A percentile compares a stretch with the other conserved stretches of the same genome.
phyloP scores from a whole-genome alignment of 805 yeast species.

The Starmerella bacillaris region DNA sequence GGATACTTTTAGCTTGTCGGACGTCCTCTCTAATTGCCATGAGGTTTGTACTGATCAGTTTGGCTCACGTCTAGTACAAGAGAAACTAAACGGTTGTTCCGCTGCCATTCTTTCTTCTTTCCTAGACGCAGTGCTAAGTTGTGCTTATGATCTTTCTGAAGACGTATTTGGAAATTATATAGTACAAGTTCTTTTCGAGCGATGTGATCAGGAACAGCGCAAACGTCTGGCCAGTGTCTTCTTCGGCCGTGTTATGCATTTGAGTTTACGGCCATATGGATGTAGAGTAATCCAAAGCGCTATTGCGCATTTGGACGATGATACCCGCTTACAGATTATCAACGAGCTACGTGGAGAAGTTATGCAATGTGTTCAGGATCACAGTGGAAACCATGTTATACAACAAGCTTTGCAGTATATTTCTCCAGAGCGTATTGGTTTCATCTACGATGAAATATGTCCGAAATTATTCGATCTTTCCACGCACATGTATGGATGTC shows the following conservation, averaged over 20 bases:
- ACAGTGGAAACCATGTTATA: conserved; percentile 94
- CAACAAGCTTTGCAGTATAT: conserved; percentile 84
- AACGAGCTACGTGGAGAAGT: conserved; percentile 50
- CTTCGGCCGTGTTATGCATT: conserved; percentile 52
- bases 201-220: conserved; percentile 54
- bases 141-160: conserved; percentile 64
- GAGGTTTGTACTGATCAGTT: conserved; percentile 93
- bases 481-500: conserved; percentile 92
- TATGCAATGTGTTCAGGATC: conserved; percentile 67
- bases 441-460: conserved; percentile 49
- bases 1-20: conserved; percentile 44
- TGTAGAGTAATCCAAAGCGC: conserved; percentile 95
- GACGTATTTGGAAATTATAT: conserved; percentile 98
- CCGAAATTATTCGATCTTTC: conserved; percentile 62
- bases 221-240: conserved; percentile 48
- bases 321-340: conserved; percentile 50
- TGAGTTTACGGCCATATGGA: conserved; percentile 91
- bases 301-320: conserved; percentile 46
- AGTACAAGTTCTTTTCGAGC: conserved; percentile 82
- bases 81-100: conserved; percentile 47
- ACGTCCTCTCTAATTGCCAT: conserved; percentile 68
- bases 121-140: conserved; percentile 65
- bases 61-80: conserved; percentile 93
- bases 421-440: conserved; percentile 51
- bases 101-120: conserved; percentile 61